phyloP scores from a whole-genome alignment of 2,329 filamentous ascomycete species.

The Alternaria triticina region DNA sequence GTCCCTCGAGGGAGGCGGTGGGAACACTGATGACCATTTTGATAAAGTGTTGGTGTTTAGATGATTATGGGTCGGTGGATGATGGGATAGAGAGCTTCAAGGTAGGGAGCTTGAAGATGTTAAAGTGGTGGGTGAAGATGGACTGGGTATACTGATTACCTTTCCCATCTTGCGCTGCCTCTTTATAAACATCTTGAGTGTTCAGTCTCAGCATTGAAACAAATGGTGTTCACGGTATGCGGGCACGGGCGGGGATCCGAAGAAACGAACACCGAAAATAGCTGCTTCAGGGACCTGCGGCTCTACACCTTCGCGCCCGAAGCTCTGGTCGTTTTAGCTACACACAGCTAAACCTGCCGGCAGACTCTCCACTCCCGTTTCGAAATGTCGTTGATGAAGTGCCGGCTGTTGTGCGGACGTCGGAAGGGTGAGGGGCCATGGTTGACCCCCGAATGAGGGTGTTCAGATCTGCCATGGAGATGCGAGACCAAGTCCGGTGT shows the following conservation, averaged over 20 bases:
- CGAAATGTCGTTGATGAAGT: constrained; percentile 21
- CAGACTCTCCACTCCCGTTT: constrained; percentile 15
- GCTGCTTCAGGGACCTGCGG: constrained; percentile 25
- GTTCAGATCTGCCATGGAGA: constrained; percentile 15
- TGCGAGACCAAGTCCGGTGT: constrained; percentile 14
- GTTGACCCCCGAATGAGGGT: constrained; percentile 14
- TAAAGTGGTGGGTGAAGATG: background rate
- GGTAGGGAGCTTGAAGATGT: background rate
- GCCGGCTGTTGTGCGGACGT: constrained; percentile 29
- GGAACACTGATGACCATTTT: constrained; percentile 53
- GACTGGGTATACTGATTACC: constrained; percentile 12
- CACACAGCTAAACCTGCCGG: constrained; percentile 19
- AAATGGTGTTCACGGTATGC: constrained; percentile 14
- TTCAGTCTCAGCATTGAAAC: constrained; percentile 16
- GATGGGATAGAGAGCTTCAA: constrained; percentile 9
- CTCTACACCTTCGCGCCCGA: constrained; percentile 30
- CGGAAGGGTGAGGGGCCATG: constrained; percentile 40
- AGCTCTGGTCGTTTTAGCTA: constrained; percentile 14
- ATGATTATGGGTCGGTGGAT: constrained; percentile 15
- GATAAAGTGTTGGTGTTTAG: constrained; percentile 2
- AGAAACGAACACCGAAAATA: constrained; percentile 31
- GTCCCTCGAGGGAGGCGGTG: constrained; percentile 58
- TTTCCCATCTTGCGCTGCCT: background rate
- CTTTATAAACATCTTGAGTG: constrained; percentile 16
- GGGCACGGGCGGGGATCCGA: constrained; percentile 34